These are phyloP conservation scores for Paecilomyces niveus DNA, from an alignment of 2,329 filamentous ascomycete genomes.

Conservation along the genomic window DNA sequence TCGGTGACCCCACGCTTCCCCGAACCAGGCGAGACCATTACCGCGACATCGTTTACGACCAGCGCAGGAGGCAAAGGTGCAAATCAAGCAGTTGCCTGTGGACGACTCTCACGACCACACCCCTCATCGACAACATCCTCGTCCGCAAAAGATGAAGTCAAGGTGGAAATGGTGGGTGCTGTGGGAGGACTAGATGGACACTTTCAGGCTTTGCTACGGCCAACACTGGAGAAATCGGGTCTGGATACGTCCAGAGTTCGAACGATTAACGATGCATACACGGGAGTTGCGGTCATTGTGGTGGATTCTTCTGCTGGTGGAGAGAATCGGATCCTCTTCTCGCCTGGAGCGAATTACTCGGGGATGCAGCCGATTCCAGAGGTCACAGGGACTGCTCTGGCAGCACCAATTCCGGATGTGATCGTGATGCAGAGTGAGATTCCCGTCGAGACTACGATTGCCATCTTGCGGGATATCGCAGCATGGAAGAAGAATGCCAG, in stretches of 20 bases:
- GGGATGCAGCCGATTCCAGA: conserved; percentile 34
- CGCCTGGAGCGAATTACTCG: conserved; percentile 60
- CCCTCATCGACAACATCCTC: conserved; percentile 12
- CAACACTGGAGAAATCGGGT: conserved; percentile 53
- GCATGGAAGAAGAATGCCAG: conserved; percentile 38
- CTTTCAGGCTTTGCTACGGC: conserved; percentile 55
- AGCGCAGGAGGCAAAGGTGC: conserved; percentile 90
- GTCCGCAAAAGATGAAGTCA: conserved; percentile 20
- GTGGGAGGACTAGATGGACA: conserved; percentile 57
- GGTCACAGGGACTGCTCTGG: conserved; percentile 31
- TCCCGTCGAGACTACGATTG: conserved; percentile 57
- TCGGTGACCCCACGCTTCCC: conserved; percentile 81
- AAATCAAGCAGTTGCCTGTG: conserved; percentile 88
- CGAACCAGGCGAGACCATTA: conserved; percentile 78
- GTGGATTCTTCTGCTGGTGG: conserved; percentile 63
- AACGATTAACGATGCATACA: conserved; percentile 43
- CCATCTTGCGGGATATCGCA: conserved; percentile 43
- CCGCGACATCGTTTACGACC: conserved; percentile 66
- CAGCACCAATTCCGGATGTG: conserved; percentile 48
- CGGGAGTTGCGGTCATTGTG: conserved; percentile 67
- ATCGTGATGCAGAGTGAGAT: conserved; percentile 76
- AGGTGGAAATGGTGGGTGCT: conserved; percentile 65
- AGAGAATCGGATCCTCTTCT: conserved; percentile 70
- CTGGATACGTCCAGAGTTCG: conserved; percentile 53
- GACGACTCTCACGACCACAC: conserved; percentile 63